Conservation (phyloP, 306 rosid species). For the Quercus mongolica region DNA sequence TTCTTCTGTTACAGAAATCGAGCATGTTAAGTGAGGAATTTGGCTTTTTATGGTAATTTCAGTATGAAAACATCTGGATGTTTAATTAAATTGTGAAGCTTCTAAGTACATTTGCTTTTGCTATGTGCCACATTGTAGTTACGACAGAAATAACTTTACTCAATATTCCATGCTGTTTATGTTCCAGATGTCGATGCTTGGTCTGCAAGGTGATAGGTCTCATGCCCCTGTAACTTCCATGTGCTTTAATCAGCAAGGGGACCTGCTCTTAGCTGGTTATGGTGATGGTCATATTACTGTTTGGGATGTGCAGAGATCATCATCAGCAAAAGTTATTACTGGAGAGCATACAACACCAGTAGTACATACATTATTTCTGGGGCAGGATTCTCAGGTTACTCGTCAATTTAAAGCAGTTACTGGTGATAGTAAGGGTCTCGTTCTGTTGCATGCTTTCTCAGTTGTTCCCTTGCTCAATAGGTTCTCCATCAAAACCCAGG, state of each 20-base stretch:
- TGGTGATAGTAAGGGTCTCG: slow-evolving; percentile 93
- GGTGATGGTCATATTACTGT: slow-evolving; percentile 83
- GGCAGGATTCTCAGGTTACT: slow-evolving; percentile 86
- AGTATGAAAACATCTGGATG: background rate
- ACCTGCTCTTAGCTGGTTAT: slow-evolving; percentile 93
- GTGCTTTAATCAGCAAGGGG: slow-evolving; percentile 94
- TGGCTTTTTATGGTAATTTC: background rate
- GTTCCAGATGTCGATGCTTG: slow-evolving; percentile 77
- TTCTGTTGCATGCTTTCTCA: slow-evolving; percentile 71
- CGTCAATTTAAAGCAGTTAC: slow-evolving; percentile 94
- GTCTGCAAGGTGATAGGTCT: slow-evolving; percentile 75
- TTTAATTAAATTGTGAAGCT: background rate
- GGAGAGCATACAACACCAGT: slow-evolving; percentile 93
- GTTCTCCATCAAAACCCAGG: slow-evolving; percentile 83
- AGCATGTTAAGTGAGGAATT: background rate
- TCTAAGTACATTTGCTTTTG: background rate
- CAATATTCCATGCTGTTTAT: slow-evolving; percentile 17
- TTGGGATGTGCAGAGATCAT: slow-evolving; percentile 87
- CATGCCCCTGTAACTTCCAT: slow-evolving; percentile 80
- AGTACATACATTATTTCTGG: slow-evolving; percentile 82
- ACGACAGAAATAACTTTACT: slow-evolving; percentile 12
- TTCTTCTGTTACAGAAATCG: background rate
- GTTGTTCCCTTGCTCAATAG: slow-evolving; percentile 78
- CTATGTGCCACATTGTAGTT: background rate
- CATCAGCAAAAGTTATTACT: slow-evolving; percentile 64